A percentile compares a stretch with the other conserved stretches of the same genome.
phyloP scores from a whole-genome alignment of 2,329 filamentous ascomycete genomes.

The Neonectria punicea region DNA sequence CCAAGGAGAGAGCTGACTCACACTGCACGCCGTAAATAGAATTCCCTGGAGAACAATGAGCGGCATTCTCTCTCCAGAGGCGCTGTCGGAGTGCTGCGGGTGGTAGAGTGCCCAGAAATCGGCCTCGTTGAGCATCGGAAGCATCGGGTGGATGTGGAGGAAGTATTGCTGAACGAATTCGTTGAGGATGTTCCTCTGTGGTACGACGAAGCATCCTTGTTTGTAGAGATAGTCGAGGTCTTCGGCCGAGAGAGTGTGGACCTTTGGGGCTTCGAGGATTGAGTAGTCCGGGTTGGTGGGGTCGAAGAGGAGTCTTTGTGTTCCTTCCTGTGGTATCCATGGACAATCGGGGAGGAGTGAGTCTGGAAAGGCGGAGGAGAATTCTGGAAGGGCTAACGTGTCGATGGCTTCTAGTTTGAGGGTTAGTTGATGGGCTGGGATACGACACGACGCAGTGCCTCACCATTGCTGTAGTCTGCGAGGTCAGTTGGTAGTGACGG shows the following conservation, averaged over 20 bases:
- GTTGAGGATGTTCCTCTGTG: slow-evolving; percentile 36
- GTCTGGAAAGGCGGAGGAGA: slow-evolving; percentile 5
- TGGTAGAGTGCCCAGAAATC: slow-evolving; percentile 41
- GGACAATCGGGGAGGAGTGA: neutral
- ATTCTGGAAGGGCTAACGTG: neutral
- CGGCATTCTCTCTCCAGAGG: slow-evolving; percentile 27
- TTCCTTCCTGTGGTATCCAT: slow-evolving; percentile 1
- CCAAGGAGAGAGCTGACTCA: neutral
- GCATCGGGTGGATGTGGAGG: slow-evolving; percentile 44
- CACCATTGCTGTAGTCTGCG: slow-evolving; percentile 10
- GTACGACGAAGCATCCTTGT: slow-evolving; percentile 43
- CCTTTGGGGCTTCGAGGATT: slow-evolving; percentile 36
- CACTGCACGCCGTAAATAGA: slow-evolving; percentile 35
- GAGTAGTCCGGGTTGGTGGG: slow-evolving; percentile 37
- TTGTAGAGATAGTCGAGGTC: slow-evolving; percentile 39
- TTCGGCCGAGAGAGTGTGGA: slow-evolving; percentile 32
- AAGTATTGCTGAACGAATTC: slow-evolving; percentile 45
- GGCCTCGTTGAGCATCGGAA: slow-evolving; percentile 41
- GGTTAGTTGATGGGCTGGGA: neutral
- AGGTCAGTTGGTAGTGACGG: slow-evolving; percentile 9
- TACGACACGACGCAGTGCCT: neutral
- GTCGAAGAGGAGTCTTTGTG: neutral
- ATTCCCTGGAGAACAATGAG: slow-evolving; percentile 39
- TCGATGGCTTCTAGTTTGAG: neutral
- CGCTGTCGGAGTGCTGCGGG: slow-evolving; percentile 17